Base-by-base conservation (phyloP, 2,329 filamentous ascomycete genomes). In the Cryoendolithus antarcticus region DNA sequence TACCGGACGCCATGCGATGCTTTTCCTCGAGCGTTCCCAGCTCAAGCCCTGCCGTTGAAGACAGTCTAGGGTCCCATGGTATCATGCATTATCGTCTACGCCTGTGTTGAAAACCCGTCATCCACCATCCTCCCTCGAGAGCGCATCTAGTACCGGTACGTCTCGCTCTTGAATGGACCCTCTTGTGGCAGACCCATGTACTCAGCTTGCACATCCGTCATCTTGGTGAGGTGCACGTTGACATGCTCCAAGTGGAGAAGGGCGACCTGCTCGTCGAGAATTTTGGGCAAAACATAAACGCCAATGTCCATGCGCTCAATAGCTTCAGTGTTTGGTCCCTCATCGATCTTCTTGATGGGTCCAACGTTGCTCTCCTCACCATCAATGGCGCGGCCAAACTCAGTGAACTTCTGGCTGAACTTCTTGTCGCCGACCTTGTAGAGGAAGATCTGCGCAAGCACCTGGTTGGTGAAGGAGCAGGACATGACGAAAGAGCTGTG, bases 401-500 rank as follows among this genome's bases (percentile, higher is more conserved):
- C 91, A 58, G 88, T 70, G 72, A 95, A 93, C 77, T 95, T 95
- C 70, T 84, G 72, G 68, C 81, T 77, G 65, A 93, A 98, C 42
- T 72, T 81, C 62, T 75, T 76, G 63, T 96, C 88, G 58, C 81
- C 74, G 59, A 79, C 81, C 82, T 96, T 96, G 83, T 70, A 98
- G 60, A 98, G 74, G 74, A 93, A 82, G 72, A 98, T 96, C 75
- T 98, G 91, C 54, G 91, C 91, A 65, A 98, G 85, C 58, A 96
- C 91, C 77, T 98, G 91, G 82, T 98, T 98, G 77, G 88, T 93
- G 82, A 98, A 98, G 50, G 89, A 96, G 82, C 91, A 98, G 58
- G 88, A 95, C 91, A 98, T 96, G 75, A 98, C 91, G 69, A 98
- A 98, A 38, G 89, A 96, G 54, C 88, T 94, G 82, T 98, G 91